phyloP scores from a whole-genome alignment of 306 rosid genomes.

The Sindora glabra region DNA sequence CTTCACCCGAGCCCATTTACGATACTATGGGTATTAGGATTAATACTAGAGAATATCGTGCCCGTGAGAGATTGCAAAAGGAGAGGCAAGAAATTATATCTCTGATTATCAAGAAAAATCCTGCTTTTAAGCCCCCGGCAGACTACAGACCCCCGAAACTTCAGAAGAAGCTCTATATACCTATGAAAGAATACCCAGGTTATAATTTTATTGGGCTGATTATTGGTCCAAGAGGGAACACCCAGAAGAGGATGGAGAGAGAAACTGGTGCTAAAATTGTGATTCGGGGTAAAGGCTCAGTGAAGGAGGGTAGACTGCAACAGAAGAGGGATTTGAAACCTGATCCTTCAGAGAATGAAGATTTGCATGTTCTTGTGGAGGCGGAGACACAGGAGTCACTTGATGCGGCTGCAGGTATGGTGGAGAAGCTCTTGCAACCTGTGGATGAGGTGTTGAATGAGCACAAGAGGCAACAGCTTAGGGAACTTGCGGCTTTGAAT shows the following conservation, averaged over 20 bases:
- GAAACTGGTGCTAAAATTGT: slow-evolving; percentile 60
- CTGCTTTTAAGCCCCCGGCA: slow-evolving; percentile 43
- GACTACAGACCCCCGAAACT: slow-evolving; percentile 51
- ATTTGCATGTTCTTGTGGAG: slow-evolving; percentile 17
- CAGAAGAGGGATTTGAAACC: slow-evolving; percentile 76
- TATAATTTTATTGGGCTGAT: slow-evolving; percentile 60
- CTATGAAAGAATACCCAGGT: slow-evolving; percentile 54
- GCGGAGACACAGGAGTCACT: slow-evolving; percentile 9
- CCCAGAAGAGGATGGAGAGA: slow-evolving; percentile 65
- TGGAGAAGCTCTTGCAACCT: slow-evolving; percentile 17
- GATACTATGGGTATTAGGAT: background rate
- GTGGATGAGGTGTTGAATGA: slow-evolving; percentile 11
- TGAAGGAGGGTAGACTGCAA: slow-evolving; percentile 37
- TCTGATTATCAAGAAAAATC: slow-evolving; percentile 46
- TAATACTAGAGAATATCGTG: background rate
- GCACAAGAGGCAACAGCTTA: slow-evolving; percentile 12
- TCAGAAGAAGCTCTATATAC: slow-evolving; percentile 53
- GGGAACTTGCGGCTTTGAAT: slow-evolving; percentile 8
- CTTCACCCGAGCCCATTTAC: background rate
- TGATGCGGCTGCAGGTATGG: slow-evolving; percentile 18
- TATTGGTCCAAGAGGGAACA: slow-evolving; percentile 68
- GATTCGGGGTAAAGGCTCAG: slow-evolving; percentile 56
- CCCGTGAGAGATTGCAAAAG: background rate
- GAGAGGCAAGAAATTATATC: slow-evolving; percentile 44
- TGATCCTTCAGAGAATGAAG: slow-evolving; percentile 24